phyloP scores from a whole-genome alignment of 257 asterid species.

The Solanum pennellii region DNA sequence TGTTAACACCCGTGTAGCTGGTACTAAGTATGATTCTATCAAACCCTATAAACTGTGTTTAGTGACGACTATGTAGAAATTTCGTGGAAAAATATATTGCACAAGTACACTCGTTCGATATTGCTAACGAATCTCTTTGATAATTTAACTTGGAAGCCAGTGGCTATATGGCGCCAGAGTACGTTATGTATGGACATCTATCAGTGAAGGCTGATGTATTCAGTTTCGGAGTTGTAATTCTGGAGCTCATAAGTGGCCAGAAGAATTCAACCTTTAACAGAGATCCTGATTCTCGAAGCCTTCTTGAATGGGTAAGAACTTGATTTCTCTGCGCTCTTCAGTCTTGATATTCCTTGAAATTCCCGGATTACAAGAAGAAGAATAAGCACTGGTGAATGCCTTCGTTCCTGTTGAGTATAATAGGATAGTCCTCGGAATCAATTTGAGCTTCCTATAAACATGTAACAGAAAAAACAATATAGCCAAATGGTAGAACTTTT shows the following conservation, averaged over 20 bases:
- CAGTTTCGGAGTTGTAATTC: constrained; percentile 86
- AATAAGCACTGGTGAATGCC: not conserved
- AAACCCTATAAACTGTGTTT: not conserved
- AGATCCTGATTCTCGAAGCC: constrained; percentile 52
- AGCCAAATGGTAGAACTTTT: not conserved
- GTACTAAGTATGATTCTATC: constrained; percentile 61
- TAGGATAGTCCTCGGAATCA: not conserved
- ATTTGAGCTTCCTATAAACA: not conserved
- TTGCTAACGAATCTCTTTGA: not conserved
- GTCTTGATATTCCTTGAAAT: not conserved
- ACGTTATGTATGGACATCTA: constrained; percentile 65
- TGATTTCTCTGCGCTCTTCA: not conserved
- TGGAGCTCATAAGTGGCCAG: constrained; percentile 89
- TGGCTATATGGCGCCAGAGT: constrained; percentile 99
- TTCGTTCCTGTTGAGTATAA: not conserved
- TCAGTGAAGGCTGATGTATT: constrained; percentile 77
- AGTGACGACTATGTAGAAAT: not conserved
- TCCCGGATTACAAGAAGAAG: not conserved
- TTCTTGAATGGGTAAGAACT: constrained; percentile 75
- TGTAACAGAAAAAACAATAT: not conserved
- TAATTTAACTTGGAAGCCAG: constrained; percentile 35
- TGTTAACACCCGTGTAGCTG: constrained; percentile 79
- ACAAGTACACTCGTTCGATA: not conserved
- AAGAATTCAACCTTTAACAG: constrained; percentile 59
- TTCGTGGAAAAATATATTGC: not conserved